Evolutionary conservation across 768 basidiomycete genomes (phyloP), one percentile per base, ranked within the genome.

Genomic region (Russula brevipes): DNA sequence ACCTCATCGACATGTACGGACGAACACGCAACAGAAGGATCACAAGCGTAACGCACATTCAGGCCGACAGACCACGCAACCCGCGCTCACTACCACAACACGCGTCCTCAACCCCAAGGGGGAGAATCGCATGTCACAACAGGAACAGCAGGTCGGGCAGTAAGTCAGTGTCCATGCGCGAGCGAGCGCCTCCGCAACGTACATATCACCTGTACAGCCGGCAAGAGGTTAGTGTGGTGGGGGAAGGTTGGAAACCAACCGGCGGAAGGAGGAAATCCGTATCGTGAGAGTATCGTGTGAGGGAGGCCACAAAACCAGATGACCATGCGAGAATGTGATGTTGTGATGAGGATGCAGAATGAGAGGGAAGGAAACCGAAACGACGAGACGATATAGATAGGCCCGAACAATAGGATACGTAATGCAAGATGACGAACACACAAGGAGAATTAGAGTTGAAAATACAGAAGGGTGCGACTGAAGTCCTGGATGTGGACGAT

Each of bases 81-180:
- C 70, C 79, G 79, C 81, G 80, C 80, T 81, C 80, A 82, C 80
- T 76, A 69, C 68, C 72, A 69, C 56, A 61, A 64, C 68, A 67
- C 54, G 60, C 70, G 72, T 72, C 78, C 80, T 81, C 80, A 72
- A 70, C 79, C 81, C 80, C 74, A 67, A 44, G 67, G 75, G 77
- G 79, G 78, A 80, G 79, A 82, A 78, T 80, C 76, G 64, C 69
- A 52, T 57, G 59, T 36, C 47, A 47, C 60, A 56, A 45, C 54
- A 66, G 66, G 65, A 68, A 72, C 75, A 72, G 75, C 74, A 68
- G 59, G 74, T 72, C 70, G 71, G 70, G 67, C 63, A 52, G 54
- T 31, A 49, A 38, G 49, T 35, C 61, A 42, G 38, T 30, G 46
- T 59, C 52, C 36, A 46, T 33, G 41, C 57, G 57, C 11, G 52